A percentile compares a stretch with the other conserved stretches of the same genome.
These are phyloP conservation scores for Ploettnerulaceae sp. DNA, from an alignment of 2,329 filamentous ascomycete genomes.

Conservation along the genomic window DNA sequence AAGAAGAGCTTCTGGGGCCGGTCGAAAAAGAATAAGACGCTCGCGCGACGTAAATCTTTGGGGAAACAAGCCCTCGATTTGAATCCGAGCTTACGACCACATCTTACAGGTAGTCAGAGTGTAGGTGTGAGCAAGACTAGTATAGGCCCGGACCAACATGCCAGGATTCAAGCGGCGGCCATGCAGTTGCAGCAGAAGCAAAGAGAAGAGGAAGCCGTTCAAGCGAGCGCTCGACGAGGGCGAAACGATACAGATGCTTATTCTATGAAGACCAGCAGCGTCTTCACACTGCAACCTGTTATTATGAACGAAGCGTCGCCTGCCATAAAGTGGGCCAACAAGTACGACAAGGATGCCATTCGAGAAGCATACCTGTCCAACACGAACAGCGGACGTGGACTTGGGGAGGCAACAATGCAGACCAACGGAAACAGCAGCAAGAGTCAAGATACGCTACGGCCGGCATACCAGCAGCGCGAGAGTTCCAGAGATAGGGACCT, in stretches of 20 bases:
- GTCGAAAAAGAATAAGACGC: constrained; percentile 61
- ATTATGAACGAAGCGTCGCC: constrained; percentile 84
- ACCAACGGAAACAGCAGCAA: constrained; percentile 35
- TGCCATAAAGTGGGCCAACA: constrained; percentile 94
- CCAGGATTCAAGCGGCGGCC: constrained; percentile 86
- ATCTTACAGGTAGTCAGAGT: constrained; percentile 39
- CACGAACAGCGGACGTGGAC: constrained; percentile 63
- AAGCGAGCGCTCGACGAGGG: constrained; percentile 44
- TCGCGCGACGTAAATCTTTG: constrained; percentile 65
- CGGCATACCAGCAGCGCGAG: constrained; percentile 17
- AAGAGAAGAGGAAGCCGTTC: constrained; percentile 61
- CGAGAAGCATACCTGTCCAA: constrained; percentile 82
- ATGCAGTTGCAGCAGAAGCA: constrained; percentile 73
- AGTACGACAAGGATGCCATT: constrained; percentile 86
- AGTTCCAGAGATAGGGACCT: constrained; percentile 27
- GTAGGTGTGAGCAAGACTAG: constrained; percentile 67
- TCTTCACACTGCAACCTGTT: constrained; percentile 79
- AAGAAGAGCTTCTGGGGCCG: constrained; percentile 95
- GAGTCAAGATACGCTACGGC: constrained; percentile 26
- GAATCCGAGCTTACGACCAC: constrained; percentile 37
- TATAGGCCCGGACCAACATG: constrained; percentile 86
- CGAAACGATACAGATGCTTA: constrained; percentile 52
- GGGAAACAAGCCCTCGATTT: constrained; percentile 54
- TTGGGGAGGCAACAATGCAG: constrained; percentile 43
- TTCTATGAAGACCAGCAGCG: constrained; percentile 77